These are phyloP conservation scores for Tetragonia tetragonoides DNA, from an alignment of 148 eudicot species.

Conservation along the genomic window DNA sequence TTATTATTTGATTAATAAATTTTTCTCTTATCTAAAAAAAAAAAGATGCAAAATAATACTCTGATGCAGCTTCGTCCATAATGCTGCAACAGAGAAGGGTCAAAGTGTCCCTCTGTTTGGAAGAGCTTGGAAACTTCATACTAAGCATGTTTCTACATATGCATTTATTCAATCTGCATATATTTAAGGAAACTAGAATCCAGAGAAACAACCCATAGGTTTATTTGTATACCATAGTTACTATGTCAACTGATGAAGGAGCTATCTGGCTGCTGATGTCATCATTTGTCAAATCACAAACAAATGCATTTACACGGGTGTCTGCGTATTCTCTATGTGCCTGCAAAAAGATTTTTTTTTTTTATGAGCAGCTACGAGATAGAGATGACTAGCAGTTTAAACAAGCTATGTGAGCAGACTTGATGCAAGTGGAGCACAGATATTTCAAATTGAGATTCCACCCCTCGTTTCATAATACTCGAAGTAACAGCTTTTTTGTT, in stretches of 20 bases:
- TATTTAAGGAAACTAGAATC: neutral
- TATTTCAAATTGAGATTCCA: neutral
- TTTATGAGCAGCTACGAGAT: slow-evolving; percentile 12
- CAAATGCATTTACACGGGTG: slow-evolving; percentile 74
- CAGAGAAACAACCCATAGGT: neutral
- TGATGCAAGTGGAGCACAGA: neutral
- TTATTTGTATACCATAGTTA: slow-evolving; percentile 76
- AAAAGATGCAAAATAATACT: neutral
- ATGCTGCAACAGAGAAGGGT: neutral
- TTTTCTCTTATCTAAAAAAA: too few relatives aligned
- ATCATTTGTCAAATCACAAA: slow-evolving; percentile 80
- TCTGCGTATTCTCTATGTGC: slow-evolving; percentile 71
- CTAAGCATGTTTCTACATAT: neutral
- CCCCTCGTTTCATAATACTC: neutral
- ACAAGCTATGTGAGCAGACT: neutral
- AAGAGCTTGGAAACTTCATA: neutral
- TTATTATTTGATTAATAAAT: too few relatives aligned
- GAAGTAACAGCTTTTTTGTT: neutral
- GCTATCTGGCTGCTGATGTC: slow-evolving; percentile 64
- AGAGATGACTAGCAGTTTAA: neutral
- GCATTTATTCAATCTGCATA: neutral
- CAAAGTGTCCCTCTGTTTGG: neutral
- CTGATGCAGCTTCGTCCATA: neutral
- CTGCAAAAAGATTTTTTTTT: slow-evolving; percentile 35
- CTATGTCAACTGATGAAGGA: slow-evolving; percentile 88